Conservation (phyloP, 2,329 filamentous ascomycete genomes). For the Aspergillus quadricinctus region DNA sequence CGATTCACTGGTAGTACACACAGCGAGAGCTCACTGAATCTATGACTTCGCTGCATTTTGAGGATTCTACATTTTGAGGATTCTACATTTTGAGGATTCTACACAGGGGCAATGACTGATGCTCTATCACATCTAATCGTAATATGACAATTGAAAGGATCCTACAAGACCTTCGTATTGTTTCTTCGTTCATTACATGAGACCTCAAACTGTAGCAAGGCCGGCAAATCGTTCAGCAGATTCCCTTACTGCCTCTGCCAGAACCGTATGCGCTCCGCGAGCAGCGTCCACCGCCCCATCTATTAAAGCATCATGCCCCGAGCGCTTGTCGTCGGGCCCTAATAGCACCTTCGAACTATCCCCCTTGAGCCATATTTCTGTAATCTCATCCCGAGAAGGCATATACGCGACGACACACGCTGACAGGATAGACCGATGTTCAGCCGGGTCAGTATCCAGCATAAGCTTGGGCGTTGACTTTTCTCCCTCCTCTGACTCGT, state of each 20-base stretch:
- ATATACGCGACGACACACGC: conserved; percentile 90
- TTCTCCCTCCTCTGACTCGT: conserved; percentile 19
- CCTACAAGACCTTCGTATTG: conserved; percentile 14
- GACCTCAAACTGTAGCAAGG: conserved; percentile 9
- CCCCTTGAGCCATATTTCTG: conserved; percentile 91
- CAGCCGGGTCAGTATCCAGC: conserved; percentile 76
- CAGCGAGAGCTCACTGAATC: neutral
- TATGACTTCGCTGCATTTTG: neutral
- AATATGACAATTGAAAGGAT: conserved; percentile 5
- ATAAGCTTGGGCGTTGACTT: conserved; percentile 42
- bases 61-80: too few species aligned
- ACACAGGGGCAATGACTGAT: neutral
- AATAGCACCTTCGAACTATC: conserved; percentile 41
- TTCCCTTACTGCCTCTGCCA: conserved; percentile 59
- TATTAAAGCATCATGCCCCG: conserved; percentile 50
- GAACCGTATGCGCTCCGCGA: conserved; percentile 54
- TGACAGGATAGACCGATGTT: conserved; percentile 72
- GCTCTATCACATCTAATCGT: conserved; percentile 17
- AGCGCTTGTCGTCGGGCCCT: conserved; percentile 31
- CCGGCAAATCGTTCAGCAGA: conserved; percentile 42
- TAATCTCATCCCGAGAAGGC: conserved; percentile 81
- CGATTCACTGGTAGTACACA: neutral
- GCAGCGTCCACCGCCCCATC: conserved; percentile 63
- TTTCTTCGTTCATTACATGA: conserved; percentile 22
- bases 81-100: too few species aligned